Base-by-base conservation (phyloP, 2,329 filamentous ascomycete species). In the Amauroascus niger region DNA sequence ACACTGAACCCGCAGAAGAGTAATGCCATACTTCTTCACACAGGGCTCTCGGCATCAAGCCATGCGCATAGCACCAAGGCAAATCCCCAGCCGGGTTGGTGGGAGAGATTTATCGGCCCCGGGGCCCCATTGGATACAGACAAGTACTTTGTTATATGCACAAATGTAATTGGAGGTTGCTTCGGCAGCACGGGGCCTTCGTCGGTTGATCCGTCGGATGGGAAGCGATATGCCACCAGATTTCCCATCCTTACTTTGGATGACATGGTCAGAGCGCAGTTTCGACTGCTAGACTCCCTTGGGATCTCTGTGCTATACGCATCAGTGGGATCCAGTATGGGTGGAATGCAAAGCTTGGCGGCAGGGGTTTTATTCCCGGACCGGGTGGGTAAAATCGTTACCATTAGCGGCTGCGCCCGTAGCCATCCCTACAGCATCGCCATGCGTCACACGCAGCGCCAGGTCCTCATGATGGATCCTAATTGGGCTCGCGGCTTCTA, bases 401-500 rank as follows among this genome's bases (percentile, higher is more conserved):
- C 84, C 63, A 93, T 97, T 65, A 94, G 87, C 64, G 93, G 91
- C 11, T 98, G 93, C 69, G 93, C 91, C 0, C 79, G 93, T 59
- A 94, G 87, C 62, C 93, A 98, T 67, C 93, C 93, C 0, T 98
- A 98, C 74, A 95, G 90, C 69, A 95, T 98, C 67, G 93, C 93
- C 32, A 96, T 98, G 91, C 83, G 93, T 52, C 93, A 98, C 71
- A 95, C 91, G 0, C 93, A 98, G 71, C 83, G 93, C 26, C 93
- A 97, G 73, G 93, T 96, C 0, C 79, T 98, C 46, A 97, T 98
- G 90, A 96, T 96, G 86, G 93, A 98, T 64, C 89, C 90, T 1
- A 89, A 95, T 64, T 98, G 93, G 93, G 87, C 88, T 61, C 82
- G 93, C 33, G 93, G 93, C 1, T 95, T 91, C 73, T 97, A 97